Evolutionary conservation across 345 rosid genomes (phyloP), one percentile per base, ranked within the genome.

Genomic region (Draba incana): DNA sequence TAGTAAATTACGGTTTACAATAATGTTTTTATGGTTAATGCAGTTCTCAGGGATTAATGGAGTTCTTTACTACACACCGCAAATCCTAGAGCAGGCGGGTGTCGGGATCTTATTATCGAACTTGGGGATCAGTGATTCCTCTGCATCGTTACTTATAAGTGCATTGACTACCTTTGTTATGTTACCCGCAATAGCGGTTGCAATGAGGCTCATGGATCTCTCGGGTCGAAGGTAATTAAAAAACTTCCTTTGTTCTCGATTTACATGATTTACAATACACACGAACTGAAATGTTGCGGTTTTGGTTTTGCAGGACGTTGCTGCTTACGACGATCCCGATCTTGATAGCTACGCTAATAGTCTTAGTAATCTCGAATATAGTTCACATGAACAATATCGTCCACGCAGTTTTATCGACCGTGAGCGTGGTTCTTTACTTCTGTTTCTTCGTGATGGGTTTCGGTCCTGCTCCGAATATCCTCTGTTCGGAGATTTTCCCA

Each of bases 1-100:
- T 46, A 52, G 41, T 46, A 14, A 33, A 46, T 42, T 28, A 57
- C 7, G 10, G 53, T 45, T 35, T 62, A 57, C 16, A 25, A 10
- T 39, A 64, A 62, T 16, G 57, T 24, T 16, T 41, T 42, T 66
- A 23, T 49, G 37, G 24, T 51, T 69, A 39, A 39, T 71, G 84
- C 85, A 94, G 99, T 89, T 92, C 75, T 86, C 96, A 56, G 99
- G 99, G 43, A 94, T 94, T 78, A 94, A 94, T 42, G 99, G 99
- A 27, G 96, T 94, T 65, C 89, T 94, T 31, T 94, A 89, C 82
- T 94, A 94, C 83, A 89, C 96, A 50, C 99, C 99, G 69, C 98
- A 92, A 83, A 91, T 94, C 81, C 90, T 94, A 12, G 90, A 92
- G 84, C 92, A 88, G 71, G 97, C 99, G 0, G 99, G 99, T 49